Conservation (phyloP, 2,329 filamentous ascomycete species). For the Ophiosphaerella narmari region DNA sequence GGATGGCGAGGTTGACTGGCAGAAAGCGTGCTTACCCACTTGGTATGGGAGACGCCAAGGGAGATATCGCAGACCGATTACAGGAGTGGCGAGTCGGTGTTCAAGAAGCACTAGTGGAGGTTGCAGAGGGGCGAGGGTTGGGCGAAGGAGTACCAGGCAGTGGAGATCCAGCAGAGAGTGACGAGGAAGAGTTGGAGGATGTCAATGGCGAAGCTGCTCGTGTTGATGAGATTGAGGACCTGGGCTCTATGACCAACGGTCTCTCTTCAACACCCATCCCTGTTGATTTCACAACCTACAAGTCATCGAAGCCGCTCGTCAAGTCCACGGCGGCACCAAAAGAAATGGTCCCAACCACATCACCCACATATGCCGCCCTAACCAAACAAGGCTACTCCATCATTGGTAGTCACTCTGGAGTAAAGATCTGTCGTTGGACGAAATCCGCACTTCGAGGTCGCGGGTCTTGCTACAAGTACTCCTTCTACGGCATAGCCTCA, state of each 20-base stretch:
- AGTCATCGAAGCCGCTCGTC: slow-evolving; percentile 49
- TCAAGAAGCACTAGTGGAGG: slow-evolving; percentile 68
- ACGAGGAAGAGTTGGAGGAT: slow-evolving; percentile 64
- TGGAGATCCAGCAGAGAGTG: slow-evolving; percentile 83
- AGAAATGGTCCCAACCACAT: slow-evolving; percentile 92
- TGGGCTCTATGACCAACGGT: slow-evolving; percentile 66
- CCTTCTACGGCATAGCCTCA: slow-evolving; percentile 94
- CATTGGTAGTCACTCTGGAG: slow-evolving; percentile 91
- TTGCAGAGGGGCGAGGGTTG: slow-evolving; percentile 58
- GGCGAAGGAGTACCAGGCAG: slow-evolving; percentile 76
- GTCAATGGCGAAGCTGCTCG: slow-evolving; percentile 43
- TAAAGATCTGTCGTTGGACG: slow-evolving; percentile 98
- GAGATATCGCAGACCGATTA: slow-evolving; percentile 68
- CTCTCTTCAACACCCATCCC: slow-evolving; percentile 61
- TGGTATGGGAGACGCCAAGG: slow-evolving; percentile 84
- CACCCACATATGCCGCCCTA: slow-evolving; percentile 83
- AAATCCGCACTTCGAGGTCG: slow-evolving; percentile 93
- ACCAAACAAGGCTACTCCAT: slow-evolving; percentile 98
- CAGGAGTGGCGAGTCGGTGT: slow-evolving; percentile 80
- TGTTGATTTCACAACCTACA: slow-evolving; percentile 83
- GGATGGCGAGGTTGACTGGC: slow-evolving; percentile 94
- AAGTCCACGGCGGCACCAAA: slow-evolving; percentile 62
- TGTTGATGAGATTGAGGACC: slow-evolving; percentile 83
- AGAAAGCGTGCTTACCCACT: slow-evolving; percentile 86
- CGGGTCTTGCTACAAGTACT: slow-evolving; percentile 96